These are phyloP conservation scores for Protomyces inouyei DNA, from an alignment of 1,139 yeast species.

Conservation along the genomic window DNA sequence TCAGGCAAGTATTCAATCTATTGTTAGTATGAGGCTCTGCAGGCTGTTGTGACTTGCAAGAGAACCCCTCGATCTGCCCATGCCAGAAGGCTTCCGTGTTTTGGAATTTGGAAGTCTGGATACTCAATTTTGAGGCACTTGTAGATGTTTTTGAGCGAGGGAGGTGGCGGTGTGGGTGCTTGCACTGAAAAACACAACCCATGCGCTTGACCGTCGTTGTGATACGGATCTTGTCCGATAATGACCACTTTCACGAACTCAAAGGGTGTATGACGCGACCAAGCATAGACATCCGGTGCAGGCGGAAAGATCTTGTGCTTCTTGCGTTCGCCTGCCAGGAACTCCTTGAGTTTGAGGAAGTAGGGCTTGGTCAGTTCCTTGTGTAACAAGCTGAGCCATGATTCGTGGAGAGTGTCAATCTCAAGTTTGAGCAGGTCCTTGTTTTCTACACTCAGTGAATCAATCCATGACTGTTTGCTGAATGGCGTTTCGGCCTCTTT, in stretches of 20 bases:
- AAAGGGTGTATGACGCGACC: slow-evolving; percentile 85
- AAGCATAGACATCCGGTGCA: slow-evolving; percentile 68
- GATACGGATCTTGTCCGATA: slow-evolving; percentile 96
- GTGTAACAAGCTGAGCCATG: slow-evolving; percentile 71
- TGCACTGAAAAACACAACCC: slow-evolving; percentile 91
- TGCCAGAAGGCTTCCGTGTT: slow-evolving; percentile 51
- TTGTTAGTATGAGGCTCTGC: background rate
- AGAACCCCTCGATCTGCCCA: slow-evolving; percentile 93
- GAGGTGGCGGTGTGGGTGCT: slow-evolving; percentile 82
- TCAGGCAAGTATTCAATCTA: slow-evolving; percentile 70
- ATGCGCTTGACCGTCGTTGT: slow-evolving; percentile 87
- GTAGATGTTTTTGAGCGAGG: slow-evolving; percentile 81
- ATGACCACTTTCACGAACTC: slow-evolving; percentile 68
- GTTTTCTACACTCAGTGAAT: background rate
- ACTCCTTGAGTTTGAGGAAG: slow-evolving; percentile 66
- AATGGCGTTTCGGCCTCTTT: background rate
- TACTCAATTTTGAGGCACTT: slow-evolving; percentile 70
- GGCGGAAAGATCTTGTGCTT: slow-evolving; percentile 69
- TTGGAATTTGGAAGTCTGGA: slow-evolving; percentile 51
- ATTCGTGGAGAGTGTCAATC: slow-evolving; percentile 59
- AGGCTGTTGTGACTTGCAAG: slow-evolving; percentile 38
- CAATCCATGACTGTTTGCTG: slow-evolving; percentile 16
- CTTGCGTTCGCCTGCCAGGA: slow-evolving; percentile 44
- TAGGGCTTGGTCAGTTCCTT: slow-evolving; percentile 78
- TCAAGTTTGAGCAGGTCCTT: slow-evolving; percentile 46